Evolutionary conservation across 2,329 filamentous ascomycete species (phyloP), one percentile per base, ranked within the genome.

Genomic region (Fusarium neocosmosporiellum): DNA sequence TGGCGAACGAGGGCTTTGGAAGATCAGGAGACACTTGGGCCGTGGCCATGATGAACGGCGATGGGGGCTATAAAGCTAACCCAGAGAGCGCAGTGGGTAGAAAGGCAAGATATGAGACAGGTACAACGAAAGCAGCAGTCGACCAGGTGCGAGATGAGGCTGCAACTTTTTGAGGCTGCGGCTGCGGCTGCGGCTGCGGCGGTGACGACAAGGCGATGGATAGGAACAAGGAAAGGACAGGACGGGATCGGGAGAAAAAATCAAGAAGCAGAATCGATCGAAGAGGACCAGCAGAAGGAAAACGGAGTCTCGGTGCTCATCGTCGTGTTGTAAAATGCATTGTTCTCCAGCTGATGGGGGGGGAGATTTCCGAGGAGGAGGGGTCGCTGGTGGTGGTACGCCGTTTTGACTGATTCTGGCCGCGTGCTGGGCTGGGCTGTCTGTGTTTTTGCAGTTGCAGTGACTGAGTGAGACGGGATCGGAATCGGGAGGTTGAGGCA

Each of bases 1-100:
- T 94, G 83, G 93, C 93, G 86, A 95, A 95, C 48, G 92, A 94
- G 76, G 91, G 88, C 82, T 89, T 90, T 61, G 84, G 83, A 63
- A 84, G 73, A 73, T 88, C 86, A 70, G 85, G 78, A 75, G 84
- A 81, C 75, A 86, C 81, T 77, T 84, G 83, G 63, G 84, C 80
- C 54, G 86, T 83, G 70, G 86, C 84, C 87, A 89, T 89, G 72
- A 72, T 77, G 67, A 63, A 71, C 70, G 62, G 64, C 39, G 62
- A 71, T 62, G 54, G 54, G 65, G 69, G 75, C 70, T 73, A 65
- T 24, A 59, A 62, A 75, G 73, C 75, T 75, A 75, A 72, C 63
- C 70, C 50, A 53, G 46, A 63, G 58, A 69, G 65, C 58, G 71
- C 65, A 70, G 74, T 72, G 53, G 71, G 70, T 63, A 68, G 60